Evolutionary conservation across 768 basidiomycete genomes (phyloP), one percentile per base, ranked within the genome.

Genomic region (Hygrocybe punicea): DNA sequence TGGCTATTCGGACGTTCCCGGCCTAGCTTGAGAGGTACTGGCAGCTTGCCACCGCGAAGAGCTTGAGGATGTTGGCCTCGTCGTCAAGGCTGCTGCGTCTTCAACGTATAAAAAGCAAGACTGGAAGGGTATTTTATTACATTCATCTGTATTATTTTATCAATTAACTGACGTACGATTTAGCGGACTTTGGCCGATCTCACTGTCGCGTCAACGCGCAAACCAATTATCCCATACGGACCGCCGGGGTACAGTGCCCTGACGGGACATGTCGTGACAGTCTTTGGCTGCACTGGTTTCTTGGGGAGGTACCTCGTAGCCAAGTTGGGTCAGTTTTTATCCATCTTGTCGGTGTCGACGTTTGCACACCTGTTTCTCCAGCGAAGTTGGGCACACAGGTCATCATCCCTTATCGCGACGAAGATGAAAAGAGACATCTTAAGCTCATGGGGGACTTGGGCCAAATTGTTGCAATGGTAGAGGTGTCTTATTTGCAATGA

Each of bases 261-360:
- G 58, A 86, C 88, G 40, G 97, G 96, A 2, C 94, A 95, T 73
- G 83, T 87, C 36, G 96, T 89, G 40, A 99, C 97, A 14, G 95
- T 98, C 50, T 98, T 99, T 79, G 97, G 97, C 21, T 90, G 87
- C 69, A 97, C 95, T 3, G 92, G 95, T 5, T 98, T 98, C 71
- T 76, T 99, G 57, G 97, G 96, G 45, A 79, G 94, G 68, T 98
- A 98, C 73, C 78, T 98, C 44, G 91, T 98, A 39, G 83, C 89
- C 33, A 98, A 98, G 78, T 83, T 99, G 11, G 94, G 93, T 93
- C 66, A 63, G 85, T 69, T 37, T 29, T 23, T 21, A 24, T 48
- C 47, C 8, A 16, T 29, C 14, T 53, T 33, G 51, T 49, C 24
- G 44, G 34, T 6, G 23, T 48, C 47, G 50, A 47, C 10, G 47